Percentiles rank a stretch among this genome's conserved stretches.
Evolutionary conservation across 306 rosid genomes (phyloP).

Genomic region (Prunus persica): DNA sequence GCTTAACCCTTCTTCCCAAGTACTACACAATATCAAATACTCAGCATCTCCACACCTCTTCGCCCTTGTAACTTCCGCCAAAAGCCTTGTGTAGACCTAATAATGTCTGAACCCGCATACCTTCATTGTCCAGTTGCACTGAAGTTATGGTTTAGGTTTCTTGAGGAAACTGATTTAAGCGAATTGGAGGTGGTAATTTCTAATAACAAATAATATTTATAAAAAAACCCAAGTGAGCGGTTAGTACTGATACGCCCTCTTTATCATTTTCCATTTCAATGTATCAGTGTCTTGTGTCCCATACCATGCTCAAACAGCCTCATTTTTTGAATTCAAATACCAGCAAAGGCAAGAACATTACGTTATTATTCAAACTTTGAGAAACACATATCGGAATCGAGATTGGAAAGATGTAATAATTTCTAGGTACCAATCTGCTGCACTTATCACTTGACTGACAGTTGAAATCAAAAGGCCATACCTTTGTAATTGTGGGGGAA

Average conservation of each 20-base stretch:
- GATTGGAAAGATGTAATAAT: neutral
- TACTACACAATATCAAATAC: no score
- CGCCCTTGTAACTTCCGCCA: no score
- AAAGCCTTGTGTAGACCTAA: no score
- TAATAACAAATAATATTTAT: no score
- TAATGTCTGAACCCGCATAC: neutral
- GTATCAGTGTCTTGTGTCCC: no score
- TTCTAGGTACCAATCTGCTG: neutral
- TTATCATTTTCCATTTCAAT: no score
- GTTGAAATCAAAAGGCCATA: constrained; percentile 19
- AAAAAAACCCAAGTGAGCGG: no score
- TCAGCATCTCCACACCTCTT: no score
- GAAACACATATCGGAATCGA: neutral
- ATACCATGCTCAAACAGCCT: neutral
- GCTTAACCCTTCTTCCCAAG: neutral
- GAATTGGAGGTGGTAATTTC: neutral
- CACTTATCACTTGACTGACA: neutral
- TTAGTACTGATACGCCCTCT: no score
- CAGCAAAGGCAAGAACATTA: neutral
- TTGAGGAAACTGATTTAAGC: neutral
- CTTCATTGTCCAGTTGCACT: neutral
- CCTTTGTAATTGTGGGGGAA: constrained; percentile 96
- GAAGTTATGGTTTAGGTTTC: neutral
- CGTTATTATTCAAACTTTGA: neutral
- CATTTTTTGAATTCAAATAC: neutral